Evolutionary conservation across 352 stramenopile species (phyloP), one percentile per base, ranked within the genome.

Genomic region (Phytophthora pluvialis): DNA sequence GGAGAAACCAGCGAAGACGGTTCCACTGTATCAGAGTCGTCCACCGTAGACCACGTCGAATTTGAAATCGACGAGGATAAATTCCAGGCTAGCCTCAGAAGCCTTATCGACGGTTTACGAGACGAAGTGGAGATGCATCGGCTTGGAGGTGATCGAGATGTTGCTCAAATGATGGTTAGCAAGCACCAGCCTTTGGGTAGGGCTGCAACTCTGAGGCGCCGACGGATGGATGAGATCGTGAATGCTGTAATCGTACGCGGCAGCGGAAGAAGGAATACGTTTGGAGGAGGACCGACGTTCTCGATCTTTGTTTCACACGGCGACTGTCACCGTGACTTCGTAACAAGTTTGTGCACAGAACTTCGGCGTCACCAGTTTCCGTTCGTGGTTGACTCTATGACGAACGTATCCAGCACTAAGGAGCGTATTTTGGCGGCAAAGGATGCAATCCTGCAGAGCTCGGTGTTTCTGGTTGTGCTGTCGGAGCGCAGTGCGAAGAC

Each of bases 291-390:
- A 2, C 60, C 67, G 21, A 50, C 64, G 13, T 75, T 83, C 21
- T 91, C 78, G 9, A 80, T 94, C 15, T 92, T 94, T 55, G 67
- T 95, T 9, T 89, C 80, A 12, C 86, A 95, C 32, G 86, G 86
- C 5, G 84, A 93, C 51, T 89, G 77, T 43, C 86, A 93, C 61
- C 70, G 65, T 2, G 73, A 87, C 54, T 93, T 95, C 47, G 83
- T 93, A 8, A 75, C 69, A 12, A 69, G 67, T 21, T 64, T 93
- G 26, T 86, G 77, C 46, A 77, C 53, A 3, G 77, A 90, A 43
- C 65, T 93, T 35, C 72, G 68, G 11, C 67, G 76, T 5, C 65
- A 89, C 16, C 74, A 82, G 35, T 56, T 89, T 0, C 67, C 62
- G 0, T 80, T 89, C 11, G 75, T 82, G 31, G 76, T 90, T 10